Evolutionary conservation across 495 filamentous ascomycete species (phyloP), one percentile per base, ranked within the genome.

Genomic region (Lepraria neglecta): DNA sequence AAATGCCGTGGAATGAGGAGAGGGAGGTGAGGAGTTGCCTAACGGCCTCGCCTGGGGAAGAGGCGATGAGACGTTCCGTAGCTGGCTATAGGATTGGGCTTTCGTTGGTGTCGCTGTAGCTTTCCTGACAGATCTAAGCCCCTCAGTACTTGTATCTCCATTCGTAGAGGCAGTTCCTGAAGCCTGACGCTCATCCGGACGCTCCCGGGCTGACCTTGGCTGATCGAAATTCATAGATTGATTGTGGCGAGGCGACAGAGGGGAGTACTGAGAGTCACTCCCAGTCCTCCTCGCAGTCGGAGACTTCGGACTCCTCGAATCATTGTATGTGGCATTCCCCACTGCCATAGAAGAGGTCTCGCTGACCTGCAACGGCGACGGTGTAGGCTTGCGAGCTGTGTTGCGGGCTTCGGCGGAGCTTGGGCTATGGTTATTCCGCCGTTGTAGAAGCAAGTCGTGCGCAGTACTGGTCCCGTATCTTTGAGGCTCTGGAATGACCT

Each of bases 281-380:
- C 11, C 11, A 40, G 11, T 33, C 17, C 21, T 43, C n/a, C 53
- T 46, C 24, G 43, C 10, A 28, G 33, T 56, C 3, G 48, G 64
- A 31, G 64, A 66, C 27, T 56, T 59, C 21, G 64, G 60, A 46
- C 60, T 63, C 40, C 15, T 38, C 10, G 46, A 28, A 28, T 43
- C 27, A 31, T 35, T 28, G n/a, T 59, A 45, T 6, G 9, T 21
- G 21, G 21, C 46, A 30, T 45, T 51, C 15, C 46, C 31, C 2
- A 27, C 35, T 19, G 31, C 55, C 38, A 21, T 17, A 11, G 27
- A 40, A 42, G 70, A 88, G 7, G 84, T 91, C 71, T 82, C 82
- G 6, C 76, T 84, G 30, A 75, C 79, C 43, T 79, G 82, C 65
- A 74, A 71, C 52, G 72, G 73, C 31, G 63, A 65, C 12, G 59